Conservation (phyloP, 192 early-diverging fungal genomes). For the Linnemannia exigua region DNA sequence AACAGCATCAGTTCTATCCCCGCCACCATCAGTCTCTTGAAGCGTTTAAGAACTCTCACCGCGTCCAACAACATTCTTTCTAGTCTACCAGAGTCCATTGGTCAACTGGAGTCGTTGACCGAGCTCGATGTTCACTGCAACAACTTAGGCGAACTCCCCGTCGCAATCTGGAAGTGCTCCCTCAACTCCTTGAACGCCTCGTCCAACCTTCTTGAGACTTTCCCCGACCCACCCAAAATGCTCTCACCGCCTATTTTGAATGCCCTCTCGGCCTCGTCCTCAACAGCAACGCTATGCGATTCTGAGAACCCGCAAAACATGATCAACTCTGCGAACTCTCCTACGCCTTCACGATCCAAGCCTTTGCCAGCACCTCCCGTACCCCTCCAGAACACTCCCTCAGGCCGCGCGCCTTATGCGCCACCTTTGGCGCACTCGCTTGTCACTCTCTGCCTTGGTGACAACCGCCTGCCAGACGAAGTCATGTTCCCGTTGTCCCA, state of each 20-base stretch:
- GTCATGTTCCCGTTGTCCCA: conserved; percentile 80
- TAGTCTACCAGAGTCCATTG: conserved; percentile 78
- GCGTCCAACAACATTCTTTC: conserved; percentile 80
- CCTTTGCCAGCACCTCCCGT: conserved; percentile 62
- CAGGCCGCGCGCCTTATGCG: conserved; percentile 26
- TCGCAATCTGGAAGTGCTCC: conserved; percentile 84
- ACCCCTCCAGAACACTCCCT: conserved; percentile 17
- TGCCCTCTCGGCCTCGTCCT: conserved; percentile 11
- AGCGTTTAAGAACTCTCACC: conserved; percentile 67
- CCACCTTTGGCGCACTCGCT: conserved; percentile 73
- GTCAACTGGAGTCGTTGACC: conserved; percentile 70
- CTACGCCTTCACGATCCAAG: conserved; percentile 51
- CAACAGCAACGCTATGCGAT: neutral
- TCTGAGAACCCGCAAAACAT: neutral
- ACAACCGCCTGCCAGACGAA: conserved; percentile 88
- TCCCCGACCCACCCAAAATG: conserved; percentile 75
- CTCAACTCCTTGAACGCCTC: conserved; percentile 82
- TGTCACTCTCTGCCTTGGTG: conserved; percentile 78
- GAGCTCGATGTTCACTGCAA: conserved; percentile 83
- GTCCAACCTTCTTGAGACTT: conserved; percentile 84
- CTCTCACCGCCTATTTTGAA: neutral
- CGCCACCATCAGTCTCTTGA: conserved; percentile 67
- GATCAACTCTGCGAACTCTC: conserved; percentile 55
- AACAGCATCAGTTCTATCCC: conserved; percentile 82
- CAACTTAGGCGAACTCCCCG: conserved; percentile 77